Evolutionary conservation across 2,329 filamentous ascomycete genomes (phyloP), one percentile per base, ranked within the genome.

Genomic region (Fusarium irregulare): DNA sequence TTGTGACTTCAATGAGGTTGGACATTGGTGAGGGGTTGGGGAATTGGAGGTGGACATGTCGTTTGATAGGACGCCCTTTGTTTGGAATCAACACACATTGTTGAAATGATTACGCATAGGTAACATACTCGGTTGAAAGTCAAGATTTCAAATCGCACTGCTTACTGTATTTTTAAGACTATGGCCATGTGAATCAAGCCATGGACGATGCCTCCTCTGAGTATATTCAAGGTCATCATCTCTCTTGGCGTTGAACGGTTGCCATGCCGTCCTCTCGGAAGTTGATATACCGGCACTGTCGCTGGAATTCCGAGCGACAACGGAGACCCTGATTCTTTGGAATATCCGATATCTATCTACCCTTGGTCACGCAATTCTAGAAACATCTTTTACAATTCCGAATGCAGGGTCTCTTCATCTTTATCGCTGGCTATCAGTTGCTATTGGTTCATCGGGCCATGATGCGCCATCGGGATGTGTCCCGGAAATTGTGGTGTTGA

Each of bases 391-490:
- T 56, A 37, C 41, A 48, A 48, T 56, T 37, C 23, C 34, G 34
- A 28, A 27, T 28, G 13, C 49, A 53, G 49, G 49, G 49, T 16
- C 54, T 56, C 48, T 37, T 50, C 23, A 20, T 47, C 18, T 37
- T 23, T 63, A 42, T 42, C 34, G 18, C 37, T 37, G 6, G 25
- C 28, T 21, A 23, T 41, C 13, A 27, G 7, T n/a, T 53, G 27
- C 20, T n/a, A 64, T 58, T 58, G 50, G 50, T 42, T 20, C 23
- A 28, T 34, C 46, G 12, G 12, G 28, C 6, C 12, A 32, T 25
- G 23, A 45, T 34, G 32, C 59, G 42, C 62, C 49, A 48, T 64
- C 67, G 67, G 66, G 42, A 64, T 27, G 27, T 3, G n/a, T 64
- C 28, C 67, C 67, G 62, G 49, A 18, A 46, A 42, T 41, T 37